A percentile compares a stretch with the other conserved stretches of the same genome.
These are phyloP conservation scores for Oehlia diaphana DNA, from an alignment of 192 early-diverging fungal genomes.

Conservation along the genomic window DNA sequence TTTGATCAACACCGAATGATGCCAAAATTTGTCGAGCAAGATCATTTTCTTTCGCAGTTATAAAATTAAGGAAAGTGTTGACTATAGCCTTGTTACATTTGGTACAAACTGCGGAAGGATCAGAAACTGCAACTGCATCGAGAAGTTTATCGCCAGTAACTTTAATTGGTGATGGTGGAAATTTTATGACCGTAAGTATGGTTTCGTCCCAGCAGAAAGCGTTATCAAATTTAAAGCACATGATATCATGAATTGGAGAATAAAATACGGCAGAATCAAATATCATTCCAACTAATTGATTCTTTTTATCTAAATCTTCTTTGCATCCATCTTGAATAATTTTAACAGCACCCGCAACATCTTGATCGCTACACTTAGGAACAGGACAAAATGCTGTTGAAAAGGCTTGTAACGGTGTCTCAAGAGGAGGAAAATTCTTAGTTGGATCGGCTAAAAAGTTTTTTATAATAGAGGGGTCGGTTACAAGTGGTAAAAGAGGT, in stretches of 20 bases:
- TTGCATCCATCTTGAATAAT: background rate
- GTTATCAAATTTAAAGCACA: background rate
- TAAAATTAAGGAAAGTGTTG: background rate
- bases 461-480: background rate
- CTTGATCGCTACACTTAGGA: background rate
- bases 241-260: background rate
- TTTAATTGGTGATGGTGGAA: background rate
- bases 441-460: background rate
- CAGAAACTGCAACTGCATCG: background rate
- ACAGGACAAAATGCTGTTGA: background rate
- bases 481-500: background rate
- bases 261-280: background rate
- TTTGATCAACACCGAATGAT: background rate
- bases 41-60: background rate
- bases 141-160: background rate
- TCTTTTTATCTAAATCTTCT: background rate
- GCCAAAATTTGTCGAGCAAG: background rate
- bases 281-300: background rate
- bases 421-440: background rate
- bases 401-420: background rate
- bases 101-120: background rate
- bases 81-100: background rate
- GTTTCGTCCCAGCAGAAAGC: background rate
- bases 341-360: background rate
- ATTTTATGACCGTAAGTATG: background rate